Percentiles rank a stretch among this genome's conserved stretches.
These are phyloP conservation scores for Blumeria graminis DNA, from an alignment of 2,329 filamentous ascomycete species.

Conservation along the genomic window DNA sequence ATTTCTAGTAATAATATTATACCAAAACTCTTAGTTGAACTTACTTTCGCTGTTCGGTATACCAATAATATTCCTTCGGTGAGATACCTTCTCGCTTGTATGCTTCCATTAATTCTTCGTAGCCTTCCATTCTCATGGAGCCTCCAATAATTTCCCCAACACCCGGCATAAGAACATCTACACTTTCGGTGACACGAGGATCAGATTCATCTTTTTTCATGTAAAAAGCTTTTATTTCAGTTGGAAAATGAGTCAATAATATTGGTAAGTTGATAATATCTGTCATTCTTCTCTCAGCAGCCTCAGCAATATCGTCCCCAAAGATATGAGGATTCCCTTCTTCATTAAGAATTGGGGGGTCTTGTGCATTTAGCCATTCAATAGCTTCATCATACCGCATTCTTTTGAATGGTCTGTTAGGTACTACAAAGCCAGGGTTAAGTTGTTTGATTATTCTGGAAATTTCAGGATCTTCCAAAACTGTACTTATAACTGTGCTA, in stretches of 20 bases:
- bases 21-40: constrained; percentile 15
- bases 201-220: constrained; percentile 78
- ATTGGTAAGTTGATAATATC: constrained; percentile 90
- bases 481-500: constrained; percentile 37
- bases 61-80: constrained; percentile 85
- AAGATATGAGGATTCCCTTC: constrained; percentile 76
- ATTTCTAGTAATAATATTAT: not conserved
- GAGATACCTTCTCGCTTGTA: constrained; percentile 75
- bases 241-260: constrained; percentile 90
- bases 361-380: constrained; percentile 72
- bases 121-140: constrained; percentile 85
- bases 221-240: constrained; percentile 97
- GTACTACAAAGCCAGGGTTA: constrained; percentile 74
- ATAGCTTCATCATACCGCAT: constrained; percentile 94
- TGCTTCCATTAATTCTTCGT: constrained; percentile 68
- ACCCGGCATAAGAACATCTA: constrained; percentile 69
- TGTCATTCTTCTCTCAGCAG: constrained; percentile 89
- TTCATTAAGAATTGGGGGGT: constrained; percentile 63
- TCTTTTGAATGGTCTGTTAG: constrained; percentile 67
- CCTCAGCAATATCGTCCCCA: constrained; percentile 94
- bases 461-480: constrained; percentile 48
- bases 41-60: constrained; percentile 79
- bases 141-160: constrained; percentile 95
- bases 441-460: constrained; percentile 55
- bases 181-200: constrained; percentile 67